Percentiles rank a stretch among this genome's conserved stretches.
Evolutionary conservation across 306 rosid genomes (phyloP).

Genomic region (Begonia fuchsioides): DNA sequence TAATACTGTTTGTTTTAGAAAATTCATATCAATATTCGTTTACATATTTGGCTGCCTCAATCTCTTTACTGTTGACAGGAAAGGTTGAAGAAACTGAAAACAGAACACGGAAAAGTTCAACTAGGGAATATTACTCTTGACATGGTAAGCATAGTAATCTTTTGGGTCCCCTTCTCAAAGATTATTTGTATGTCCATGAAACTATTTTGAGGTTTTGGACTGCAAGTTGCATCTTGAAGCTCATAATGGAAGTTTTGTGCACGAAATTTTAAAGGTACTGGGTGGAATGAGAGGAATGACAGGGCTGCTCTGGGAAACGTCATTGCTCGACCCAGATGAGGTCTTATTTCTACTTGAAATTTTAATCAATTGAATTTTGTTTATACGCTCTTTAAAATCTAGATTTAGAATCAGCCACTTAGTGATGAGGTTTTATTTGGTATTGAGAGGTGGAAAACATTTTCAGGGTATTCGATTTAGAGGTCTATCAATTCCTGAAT

Average conservation of each 20-base stretch:
- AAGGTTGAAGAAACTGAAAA: conserved; percentile 55
- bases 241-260: conserved; percentile 13
- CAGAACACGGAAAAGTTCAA: conserved; percentile 69
- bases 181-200: conserved; percentile 1
- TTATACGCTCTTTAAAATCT: no score
- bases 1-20: conserved; percentile 1
- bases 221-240: background rate
- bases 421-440: no score
- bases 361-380: background rate
- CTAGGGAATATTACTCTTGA: conserved; percentile 82
- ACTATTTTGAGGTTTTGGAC: conserved; percentile 1
- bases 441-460: conserved; percentile 9
- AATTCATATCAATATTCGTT: background rate
- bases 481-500: conserved; percentile 77
- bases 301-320: conserved; percentile 85
- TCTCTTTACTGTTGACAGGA: background rate
- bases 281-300: conserved; percentile 99
- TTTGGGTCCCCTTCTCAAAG: conserved; percentile 2
- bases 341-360: conserved; percentile 19
- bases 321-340: conserved; percentile 97
- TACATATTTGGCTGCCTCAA: conserved; percentile 4
- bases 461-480: conserved; percentile 92
- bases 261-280: conserved; percentile 44
- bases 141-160: conserved; percentile 43
- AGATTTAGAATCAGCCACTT: no score